Base-by-base conservation (phyloP, 192 early-diverging fungal genomes). In the Podila minutissima region DNA sequence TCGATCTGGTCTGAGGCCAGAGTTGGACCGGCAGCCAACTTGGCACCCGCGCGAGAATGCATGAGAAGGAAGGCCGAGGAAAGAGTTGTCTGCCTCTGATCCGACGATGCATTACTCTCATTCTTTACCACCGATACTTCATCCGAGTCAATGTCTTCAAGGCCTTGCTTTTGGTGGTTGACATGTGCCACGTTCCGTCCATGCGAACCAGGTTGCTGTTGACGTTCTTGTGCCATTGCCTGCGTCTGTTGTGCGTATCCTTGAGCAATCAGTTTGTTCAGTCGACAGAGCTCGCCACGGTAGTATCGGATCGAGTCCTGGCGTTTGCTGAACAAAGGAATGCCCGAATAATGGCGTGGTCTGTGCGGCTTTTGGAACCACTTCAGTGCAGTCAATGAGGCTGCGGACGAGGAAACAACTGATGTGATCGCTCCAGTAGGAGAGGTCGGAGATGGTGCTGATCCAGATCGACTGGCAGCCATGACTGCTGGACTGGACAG, bases 291-390 rank as follows among this genome's bases (percentile, higher is more conserved):
- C 22, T 73, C 71, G 5, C 71, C 71, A 12, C 71, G 62, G 17
- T 73, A 73, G 29, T 73, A 66, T 50, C 71, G 62, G 20, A 73
- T 73, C 17, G 71, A 73, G 41, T 73, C 71, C 20, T 73, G 62
- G 17, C 57, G 32, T 13, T 73, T 73, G 29, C 71, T 73, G 33
- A 73, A 12, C 6, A 73, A 9, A 29, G 71, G 71, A 6, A 73
- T 65, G 5, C 71, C 71, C 0, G 35, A 17, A 22, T 66, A 73
- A 46, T 73, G 71, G 15, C 55, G 33, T 13, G 71, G 71, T 9
- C 71, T 33, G 48, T 57, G 28, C 2, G 71, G 71, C 31, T 73
- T 66, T n/a, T 73, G 71, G 22, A 26, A 73, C 71, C 71, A 73
- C 26, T 65, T 73, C 7, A 73, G 31, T 9, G 58, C 53, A 0